phyloP scores from a whole-genome alignment of 768 basidiomycete genomes.

The Coprinopsis sp. region DNA sequence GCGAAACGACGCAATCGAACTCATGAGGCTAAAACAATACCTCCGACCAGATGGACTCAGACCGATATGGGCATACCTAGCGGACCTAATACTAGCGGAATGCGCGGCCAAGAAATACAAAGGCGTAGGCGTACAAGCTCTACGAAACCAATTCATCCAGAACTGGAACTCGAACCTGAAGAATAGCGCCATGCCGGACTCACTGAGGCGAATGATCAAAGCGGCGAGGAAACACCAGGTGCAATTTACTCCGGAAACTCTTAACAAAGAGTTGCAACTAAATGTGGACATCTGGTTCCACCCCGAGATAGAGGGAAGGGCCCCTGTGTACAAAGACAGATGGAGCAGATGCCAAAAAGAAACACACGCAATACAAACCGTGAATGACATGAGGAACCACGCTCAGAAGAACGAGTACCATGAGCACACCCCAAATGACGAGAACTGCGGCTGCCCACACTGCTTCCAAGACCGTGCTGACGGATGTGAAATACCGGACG shows the following conservation, averaged over 20 bases:
- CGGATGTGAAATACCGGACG: no score
- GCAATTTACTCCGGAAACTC: not conserved
- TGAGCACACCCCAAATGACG: not conserved
- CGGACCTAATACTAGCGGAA: constrained; percentile 1
- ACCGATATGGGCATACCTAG: constrained; percentile 16
- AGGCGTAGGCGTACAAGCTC: not conserved
- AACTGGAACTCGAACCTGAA: not conserved
- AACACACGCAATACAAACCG: not conserved
- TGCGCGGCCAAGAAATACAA: not conserved
- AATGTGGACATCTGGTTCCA: not conserved
- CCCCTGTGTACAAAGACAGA: not conserved
- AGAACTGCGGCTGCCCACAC: not conserved
- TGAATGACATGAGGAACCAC: not conserved
- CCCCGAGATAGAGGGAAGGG: not conserved
- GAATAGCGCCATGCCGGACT: not conserved
- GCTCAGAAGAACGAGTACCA: not conserved
- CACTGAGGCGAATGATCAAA: not conserved
- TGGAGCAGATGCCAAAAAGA: not conserved
- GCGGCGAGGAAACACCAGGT: not conserved
- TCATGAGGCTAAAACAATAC: constrained; percentile 20
- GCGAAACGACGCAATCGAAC: constrained; percentile 18
- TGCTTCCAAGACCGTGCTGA: not conserved
- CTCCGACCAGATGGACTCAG: constrained; percentile 1
- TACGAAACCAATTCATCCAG: not conserved
- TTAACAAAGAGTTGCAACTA: not conserved